Base-by-base conservation (phyloP, 345 rosid species). In the Boechera retrofracta region DNA sequence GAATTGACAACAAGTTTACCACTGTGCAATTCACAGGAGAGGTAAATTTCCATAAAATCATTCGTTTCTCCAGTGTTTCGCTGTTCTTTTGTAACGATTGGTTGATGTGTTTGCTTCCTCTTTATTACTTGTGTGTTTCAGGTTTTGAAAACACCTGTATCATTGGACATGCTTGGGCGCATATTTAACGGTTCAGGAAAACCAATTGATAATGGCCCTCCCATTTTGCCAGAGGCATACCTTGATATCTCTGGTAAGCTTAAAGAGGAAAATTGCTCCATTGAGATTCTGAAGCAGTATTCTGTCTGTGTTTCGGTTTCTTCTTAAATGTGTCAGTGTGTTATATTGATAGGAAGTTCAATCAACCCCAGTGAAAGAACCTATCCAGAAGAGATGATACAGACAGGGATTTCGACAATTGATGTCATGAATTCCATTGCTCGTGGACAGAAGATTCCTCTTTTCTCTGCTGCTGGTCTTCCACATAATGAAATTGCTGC, bases 401-500 rank as follows among this genome's bases (percentile, higher is more conserved):
- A 90, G 81, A 92, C 98, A 11, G 98, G 98, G 62, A 94, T 94
- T 79, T 94, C 98, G 36, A 94, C 98, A 4, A 94, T 94, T 10
- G 99, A 94, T 88, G 97, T 92, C 59, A 92, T 94, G 98, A 92
- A 94, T 71, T 94, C 98, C 61, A 92, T 92, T 72, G 98, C 98
- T 65, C 89, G 99, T 83, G 98, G 98, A 80, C 98, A 94, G 75
- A 94, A 94, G 79, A 94, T 94, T 69, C 99, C 99, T 65, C 91
- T 94, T 38, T 94, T 94, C 80, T 94, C 98, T 73, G 99, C 98
- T 83, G 98, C 98, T 71, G 97, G 99, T 89, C 98, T 94, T 47
- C 99, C 97, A 21, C 99, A 94, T 80, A 94, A 94, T 72, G 98
- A 94, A 85, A 94, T 94, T 12, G 98, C 98, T 78, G 98, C 98